Evolutionary conservation across 1,139 yeast species (phyloP), one percentile per base, ranked within the genome.

Genomic region (Petasospora fabianii): DNA sequence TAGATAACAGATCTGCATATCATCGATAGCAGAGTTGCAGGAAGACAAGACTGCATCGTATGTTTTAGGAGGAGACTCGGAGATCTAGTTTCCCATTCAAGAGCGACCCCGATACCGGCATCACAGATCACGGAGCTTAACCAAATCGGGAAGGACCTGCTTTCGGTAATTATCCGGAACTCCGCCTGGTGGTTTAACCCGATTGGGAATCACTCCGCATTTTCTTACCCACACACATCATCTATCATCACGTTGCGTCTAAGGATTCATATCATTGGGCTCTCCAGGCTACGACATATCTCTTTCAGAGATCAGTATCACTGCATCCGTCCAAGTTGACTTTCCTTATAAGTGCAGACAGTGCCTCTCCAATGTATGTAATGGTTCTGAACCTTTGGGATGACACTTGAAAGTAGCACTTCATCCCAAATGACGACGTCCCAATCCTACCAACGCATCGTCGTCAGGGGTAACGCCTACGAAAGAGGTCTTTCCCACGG

Each of bases 401-500:
- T n/a, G n/a, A n/a, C n/a, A n/a, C n/a, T n/a, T n/a, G n/a, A n/a
- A n/a, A n/a, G n/a, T n/a, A n/a, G n/a, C n/a, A n/a, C n/a, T n/a
- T n/a, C n/a, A n/a, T n/a, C n/a, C n/a, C n/a, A n/a, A n/a, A 26
- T 26, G 28, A 26, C 28, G 16, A 13, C 10, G n/a, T 7, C 35
- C 2, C 36, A 39, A 27, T 33, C 18, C 19, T 43, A 43, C 21
- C 34, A 27, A 13, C 44, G 41, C 31, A 43, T 43, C 27, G 29
- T 43, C 26, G 47, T 43, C 13, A 30, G 30, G 26, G 47, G 44
- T 3, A 26, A 22, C 10, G 39, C 46, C 21, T 41, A 33, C 33
- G 39, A 43, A 28, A 35, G 47, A 34, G 47, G 47, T 11, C 17
- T 37, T 5, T 36, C 42, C 14, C 47, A 43, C 3, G 47, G 47